Evolutionary conservation across 305 asterid species (phyloP), one percentile per base, ranked within the genome.

Genomic region (Solanum hybrid): DNA sequence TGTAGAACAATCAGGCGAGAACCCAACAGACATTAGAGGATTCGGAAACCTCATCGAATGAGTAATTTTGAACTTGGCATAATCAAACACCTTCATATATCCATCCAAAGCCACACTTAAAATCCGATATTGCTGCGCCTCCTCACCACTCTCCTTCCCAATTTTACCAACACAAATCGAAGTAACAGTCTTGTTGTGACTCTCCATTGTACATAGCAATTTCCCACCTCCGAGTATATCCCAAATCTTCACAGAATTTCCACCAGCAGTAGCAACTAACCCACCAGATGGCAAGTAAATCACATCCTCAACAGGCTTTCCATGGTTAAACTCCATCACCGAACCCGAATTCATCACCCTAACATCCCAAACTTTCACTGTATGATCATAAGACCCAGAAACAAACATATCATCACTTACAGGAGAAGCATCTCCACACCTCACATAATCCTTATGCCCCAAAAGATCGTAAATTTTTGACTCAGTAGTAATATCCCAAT

Each of bases 211-310:
- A 89, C 96, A 91, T 90, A 97, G 76, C 89, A 97, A 81, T 90
- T 93, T 94, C 92, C 99, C 99, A 85, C 99, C 99, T 35, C 98
- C 99, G 31, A 96, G 93, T 17, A 95, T 91, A 91, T 97, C 99
- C 99, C 99, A 97, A 77, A 97, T 94, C 85, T 97, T 97, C 88
- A 97, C 96, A 6, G 89, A 89, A 93, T 95, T 94, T 4, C 99
- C 99, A 89, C 98, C 97, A 0, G 98, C 93, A 1, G 98, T 96
- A 10, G 99, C 99, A 31, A 96, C 86, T 76, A 97, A 87, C 6
- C 98, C 98, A 1, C 99, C 99, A 4, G 98, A 95, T 0, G 99
- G 99, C 91, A 97, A 89, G 92, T 95, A 97, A 87, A 97, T 90
- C 86, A 94, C 98, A 88, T 96, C 96, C 92, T 97, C 98, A 16